These are phyloP conservation scores for Penicillium taxi DNA, from an alignment of 495 filamentous ascomycete genomes.

Conservation along the genomic window DNA sequence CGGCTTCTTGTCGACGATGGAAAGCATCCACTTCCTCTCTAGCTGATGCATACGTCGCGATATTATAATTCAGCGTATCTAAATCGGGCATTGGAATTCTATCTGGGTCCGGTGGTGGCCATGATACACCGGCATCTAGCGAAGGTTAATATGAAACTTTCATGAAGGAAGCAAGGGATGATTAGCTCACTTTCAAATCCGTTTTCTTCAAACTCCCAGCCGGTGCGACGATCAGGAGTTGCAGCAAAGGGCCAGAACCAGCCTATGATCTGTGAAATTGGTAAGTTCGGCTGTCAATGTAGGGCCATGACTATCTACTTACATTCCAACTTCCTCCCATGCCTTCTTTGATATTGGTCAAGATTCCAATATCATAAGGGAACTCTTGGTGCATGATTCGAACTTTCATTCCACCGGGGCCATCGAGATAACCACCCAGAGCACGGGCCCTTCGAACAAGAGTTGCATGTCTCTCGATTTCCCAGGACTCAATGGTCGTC, in stretches of 20 bases:
- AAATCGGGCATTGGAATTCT: conserved; percentile 41
- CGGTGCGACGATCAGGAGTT: conserved; percentile 46
- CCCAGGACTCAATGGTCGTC: conserved; percentile 91
- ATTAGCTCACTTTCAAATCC: conserved; percentile 67
- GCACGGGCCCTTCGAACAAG: conserved; percentile 54
- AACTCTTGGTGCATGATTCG: conserved; percentile 65
- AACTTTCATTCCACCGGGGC: conserved; percentile 50
- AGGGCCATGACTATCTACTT: too few species aligned
- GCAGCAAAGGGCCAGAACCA: conserved; percentile 61
- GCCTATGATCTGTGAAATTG: conserved; percentile 30
- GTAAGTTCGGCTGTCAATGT: conserved; percentile 1
- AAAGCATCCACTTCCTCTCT: conserved; percentile 49
- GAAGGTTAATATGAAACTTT: background rate
- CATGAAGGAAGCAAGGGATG: background rate
- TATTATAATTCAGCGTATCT: conserved; percentile 26
- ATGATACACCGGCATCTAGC: conserved; percentile 46
- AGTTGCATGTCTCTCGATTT: conserved; percentile 77
- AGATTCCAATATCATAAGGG: conserved; percentile 88
- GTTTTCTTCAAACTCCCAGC: conserved; percentile 71
- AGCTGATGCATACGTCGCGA: conserved; percentile 26
- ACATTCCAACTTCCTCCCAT: conserved; percentile 59
- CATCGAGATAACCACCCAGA: conserved; percentile 51
- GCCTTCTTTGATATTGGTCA: conserved; percentile 62
- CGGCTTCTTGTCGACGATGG: conserved; percentile 46
- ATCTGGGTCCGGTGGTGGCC: conserved; percentile 90